phyloP scores from a whole-genome alignment of 805 yeast genomes.

The Saturnispora hagleri region DNA sequence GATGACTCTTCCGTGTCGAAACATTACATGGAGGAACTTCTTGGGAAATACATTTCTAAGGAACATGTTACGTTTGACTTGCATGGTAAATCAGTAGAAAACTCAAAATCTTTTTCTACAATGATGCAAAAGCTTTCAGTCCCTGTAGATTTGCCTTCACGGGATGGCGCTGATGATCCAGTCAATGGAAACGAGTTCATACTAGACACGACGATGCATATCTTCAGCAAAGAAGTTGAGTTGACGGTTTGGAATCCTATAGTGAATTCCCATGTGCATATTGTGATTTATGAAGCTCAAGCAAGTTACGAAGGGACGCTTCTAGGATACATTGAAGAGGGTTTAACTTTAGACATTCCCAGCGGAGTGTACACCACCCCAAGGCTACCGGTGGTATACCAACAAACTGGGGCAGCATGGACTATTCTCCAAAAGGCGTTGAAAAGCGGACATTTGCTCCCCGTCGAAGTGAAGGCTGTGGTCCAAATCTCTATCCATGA shows the following conservation, averaged over 20 bases:
- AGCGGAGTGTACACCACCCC: slow-evolving; percentile 47
- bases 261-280: slow-evolving; percentile 34
- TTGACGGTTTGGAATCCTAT: slow-evolving; percentile 48
- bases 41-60: slow-evolving; percentile 34
- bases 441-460: slow-evolving; percentile 39
- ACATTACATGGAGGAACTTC: slow-evolving; percentile 24
- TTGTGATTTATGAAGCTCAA: slow-evolving; percentile 35
- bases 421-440: slow-evolving; percentile 42
- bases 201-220: slow-evolving; percentile 42
- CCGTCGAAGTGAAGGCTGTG: slow-evolving; percentile 30
- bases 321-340: slow-evolving; percentile 28
- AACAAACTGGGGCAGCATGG: slow-evolving; percentile 33
- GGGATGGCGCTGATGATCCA: slow-evolving; percentile 16
- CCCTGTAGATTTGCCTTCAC: slow-evolving; percentile 16
- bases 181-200: slow-evolving; percentile 27
- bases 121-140: slow-evolving; percentile 21
- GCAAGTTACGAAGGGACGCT: slow-evolving; percentile 37
- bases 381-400: slow-evolving; percentile 39
- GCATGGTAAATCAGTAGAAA: slow-evolving; percentile 22
- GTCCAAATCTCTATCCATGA: slow-evolving; percentile 32
- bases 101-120: slow-evolving; percentile 19
- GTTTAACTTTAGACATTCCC: slow-evolving; percentile 24
- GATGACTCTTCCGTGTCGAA: slow-evolving; percentile 3
- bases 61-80: slow-evolving; percentile 19
- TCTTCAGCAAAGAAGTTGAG: slow-evolving; percentile 46